Evolutionary conservation across 768 basidiomycete species (phyloP).

Genomic region (Suillus luteus): DNA sequence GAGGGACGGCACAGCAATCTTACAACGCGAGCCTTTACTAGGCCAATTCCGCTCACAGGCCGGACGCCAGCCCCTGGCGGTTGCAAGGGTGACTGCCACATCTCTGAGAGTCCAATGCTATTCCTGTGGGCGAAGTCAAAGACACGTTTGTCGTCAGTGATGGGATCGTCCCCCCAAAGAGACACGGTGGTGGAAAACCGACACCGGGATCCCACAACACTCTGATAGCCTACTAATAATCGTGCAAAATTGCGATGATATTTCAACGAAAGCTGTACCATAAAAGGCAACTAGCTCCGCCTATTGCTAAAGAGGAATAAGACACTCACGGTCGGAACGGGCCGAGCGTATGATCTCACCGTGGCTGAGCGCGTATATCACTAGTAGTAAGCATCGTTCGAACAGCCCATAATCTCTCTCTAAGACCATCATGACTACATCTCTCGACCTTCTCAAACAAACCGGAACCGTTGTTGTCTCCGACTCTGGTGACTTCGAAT

Average conservation of each 20-base stretch:
- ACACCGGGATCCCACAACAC: conserved; percentile 12
- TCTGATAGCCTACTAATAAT: conserved; percentile 4
- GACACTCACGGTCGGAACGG: neutral
- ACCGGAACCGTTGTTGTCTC: conserved; percentile 96
- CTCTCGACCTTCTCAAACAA: conserved; percentile 82
- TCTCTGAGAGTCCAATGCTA: conserved; percentile 18
- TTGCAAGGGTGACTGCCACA: conserved; percentile 12
- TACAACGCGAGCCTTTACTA: neutral
- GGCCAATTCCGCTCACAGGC: conserved; percentile 7
- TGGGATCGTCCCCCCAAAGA: conserved; percentile 7
- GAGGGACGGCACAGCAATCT: neutral
- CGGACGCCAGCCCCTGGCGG: conserved; percentile 5
- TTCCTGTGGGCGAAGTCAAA: conserved; percentile 16
- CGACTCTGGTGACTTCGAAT: conserved; percentile 96
- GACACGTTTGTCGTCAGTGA: conserved; percentile 18
- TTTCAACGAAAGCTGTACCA: neutral
- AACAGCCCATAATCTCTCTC: conserved; percentile 8
- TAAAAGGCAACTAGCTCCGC: neutral
- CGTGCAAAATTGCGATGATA: neutral
- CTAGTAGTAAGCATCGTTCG: conserved; percentile 18
- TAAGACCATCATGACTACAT: conserved; percentile 67
- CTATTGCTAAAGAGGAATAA: conserved; percentile 6
- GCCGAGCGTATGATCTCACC: conserved; percentile 14
- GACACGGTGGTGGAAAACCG: conserved; percentile 25
- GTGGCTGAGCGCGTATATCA: conserved; percentile 12